phyloP scores from a whole-genome alignment of 148 eudicot genomes.

The Persicaria maculosa region DNA sequence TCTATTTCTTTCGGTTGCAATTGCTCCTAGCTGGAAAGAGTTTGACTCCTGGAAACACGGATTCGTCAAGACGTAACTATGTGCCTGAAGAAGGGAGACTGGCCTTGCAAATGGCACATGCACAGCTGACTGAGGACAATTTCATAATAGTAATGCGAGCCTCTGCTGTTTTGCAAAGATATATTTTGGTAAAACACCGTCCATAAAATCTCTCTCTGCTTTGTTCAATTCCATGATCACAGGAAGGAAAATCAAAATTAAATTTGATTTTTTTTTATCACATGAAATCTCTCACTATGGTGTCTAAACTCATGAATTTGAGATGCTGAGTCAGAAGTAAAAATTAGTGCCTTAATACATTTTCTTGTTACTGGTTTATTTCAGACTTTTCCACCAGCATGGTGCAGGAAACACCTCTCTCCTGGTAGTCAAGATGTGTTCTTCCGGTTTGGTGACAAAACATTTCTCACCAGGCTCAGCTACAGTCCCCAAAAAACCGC shows the following conservation, averaged over 20 bases:
- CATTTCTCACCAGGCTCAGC: conserved; percentile 19
- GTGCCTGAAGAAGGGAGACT: conserved; percentile 23
- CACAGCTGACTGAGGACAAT: conserved; percentile 15
- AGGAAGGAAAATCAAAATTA: conserved; percentile 1
- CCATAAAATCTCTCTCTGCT: no score
- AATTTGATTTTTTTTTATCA: neutral
- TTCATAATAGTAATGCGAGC: conserved; percentile 26
- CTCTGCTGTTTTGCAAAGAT: conserved; percentile 31
- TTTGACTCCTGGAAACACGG: neutral
- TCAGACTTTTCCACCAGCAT: conserved; percentile 25
- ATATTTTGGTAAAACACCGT: conserved; percentile 19
- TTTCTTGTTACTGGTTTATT: neutral
- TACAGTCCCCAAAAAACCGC: neutral
- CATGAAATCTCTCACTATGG: neutral
- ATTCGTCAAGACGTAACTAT: conserved; percentile 9
- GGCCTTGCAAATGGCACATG: conserved; percentile 21
- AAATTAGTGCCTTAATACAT: neutral
- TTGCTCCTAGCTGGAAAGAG: neutral
- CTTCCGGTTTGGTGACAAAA: conserved; percentile 29
- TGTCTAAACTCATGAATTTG: neutral
- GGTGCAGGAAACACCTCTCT: conserved; percentile 20
- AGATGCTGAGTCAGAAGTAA: neutral
- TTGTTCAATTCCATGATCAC: neutral
- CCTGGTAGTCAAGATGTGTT: conserved; percentile 14
- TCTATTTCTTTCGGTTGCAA: neutral